phyloP scores from a whole-genome alignment of 176 grass and related monocot species.

The Musa acuminata region DNA sequence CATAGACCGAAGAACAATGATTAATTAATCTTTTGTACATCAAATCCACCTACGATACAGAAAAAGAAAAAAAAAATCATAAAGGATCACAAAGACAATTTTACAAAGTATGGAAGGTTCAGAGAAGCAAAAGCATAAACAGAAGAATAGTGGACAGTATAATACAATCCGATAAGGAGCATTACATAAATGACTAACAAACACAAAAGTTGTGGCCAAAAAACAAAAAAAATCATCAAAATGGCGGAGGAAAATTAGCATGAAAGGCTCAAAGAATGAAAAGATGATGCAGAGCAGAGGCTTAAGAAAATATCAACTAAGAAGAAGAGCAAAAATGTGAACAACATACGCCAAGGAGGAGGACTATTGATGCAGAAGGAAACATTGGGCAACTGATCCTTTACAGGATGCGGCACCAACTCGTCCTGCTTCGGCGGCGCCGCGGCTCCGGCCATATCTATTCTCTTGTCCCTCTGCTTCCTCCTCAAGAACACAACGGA shows the following conservation, averaged over 20 bases:
- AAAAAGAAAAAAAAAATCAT: no score
- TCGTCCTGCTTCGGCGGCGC: conserved; percentile 87
- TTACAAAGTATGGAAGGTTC: no score
- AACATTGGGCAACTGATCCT: conserved; percentile 72
- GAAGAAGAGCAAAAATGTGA: conserved; percentile 7
- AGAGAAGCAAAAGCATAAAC: no score
- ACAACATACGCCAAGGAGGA: conserved; percentile 81
- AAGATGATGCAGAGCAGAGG: neutral
- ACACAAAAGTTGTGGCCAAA: conserved; percentile 3
- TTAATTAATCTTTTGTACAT: no score
- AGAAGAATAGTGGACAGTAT: no score
- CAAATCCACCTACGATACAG: no score
- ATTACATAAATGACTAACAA: neutral
- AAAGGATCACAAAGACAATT: no score
- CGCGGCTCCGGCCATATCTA: conserved; percentile 30
- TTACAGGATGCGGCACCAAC: conserved; percentile 73
- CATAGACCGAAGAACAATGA: no score
- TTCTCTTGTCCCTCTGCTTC: conserved; percentile 40
- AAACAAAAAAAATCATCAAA: neutral
- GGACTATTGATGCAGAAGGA: conserved; percentile 92
- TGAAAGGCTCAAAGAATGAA: neutral
- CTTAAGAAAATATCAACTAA: neutral
- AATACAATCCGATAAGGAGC: no score
- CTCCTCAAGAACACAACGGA: neutral
- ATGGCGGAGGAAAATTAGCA: neutral